Base-by-base conservation (phyloP, 306 rosid species). In the Citrullus mucosospermus region DNA sequence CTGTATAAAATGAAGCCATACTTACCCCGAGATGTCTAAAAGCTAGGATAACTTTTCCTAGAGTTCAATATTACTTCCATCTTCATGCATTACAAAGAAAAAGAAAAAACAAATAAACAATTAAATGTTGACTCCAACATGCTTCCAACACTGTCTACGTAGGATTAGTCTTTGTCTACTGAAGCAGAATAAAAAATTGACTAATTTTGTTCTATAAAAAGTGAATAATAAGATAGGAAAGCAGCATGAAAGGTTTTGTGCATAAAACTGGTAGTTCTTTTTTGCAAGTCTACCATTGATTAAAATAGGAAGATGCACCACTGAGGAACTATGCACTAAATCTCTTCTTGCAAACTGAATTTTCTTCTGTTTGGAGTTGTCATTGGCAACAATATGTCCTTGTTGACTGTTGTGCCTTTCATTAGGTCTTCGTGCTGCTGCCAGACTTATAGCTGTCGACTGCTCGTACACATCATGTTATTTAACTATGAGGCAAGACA, bases 1-100 rank as follows among this genome's bases (percentile, higher is more conserved):
- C 51, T 76, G 83, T 81, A 79, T 39, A 65, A 72, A 56, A 56
- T 69, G 62, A 75, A 81, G 83, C 78, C 77, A 58, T 56, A 46
- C 61, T 73, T 53, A 74, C 63, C 78, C 32, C 17, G 17, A 17
- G n/a, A 51, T 41, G 50, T 73, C 78, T 54, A 74, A 74, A 53
- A 50, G 38, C 39, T 54, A 14, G 60, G 58, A 13, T 30, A 48
- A 28, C 43, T 72, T 71, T 50, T 15, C 60, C 77, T 72, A 48
- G 77, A 48, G 32, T 17, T 72, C 22, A 8, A 9, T 53, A 48
- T 51, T 50, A 14, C 43, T 72, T 72, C 11, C 77, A 50, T 53
- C 57, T 71, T 48, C 22, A 48, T 73, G 78, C 62, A 30, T 30
- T 28, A 51, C 62, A 10, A 53, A 74, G 78, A 18, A 73, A 55